Base-by-base conservation (phyloP, 345 rosid species). In the Physaria fendleri region DNA sequence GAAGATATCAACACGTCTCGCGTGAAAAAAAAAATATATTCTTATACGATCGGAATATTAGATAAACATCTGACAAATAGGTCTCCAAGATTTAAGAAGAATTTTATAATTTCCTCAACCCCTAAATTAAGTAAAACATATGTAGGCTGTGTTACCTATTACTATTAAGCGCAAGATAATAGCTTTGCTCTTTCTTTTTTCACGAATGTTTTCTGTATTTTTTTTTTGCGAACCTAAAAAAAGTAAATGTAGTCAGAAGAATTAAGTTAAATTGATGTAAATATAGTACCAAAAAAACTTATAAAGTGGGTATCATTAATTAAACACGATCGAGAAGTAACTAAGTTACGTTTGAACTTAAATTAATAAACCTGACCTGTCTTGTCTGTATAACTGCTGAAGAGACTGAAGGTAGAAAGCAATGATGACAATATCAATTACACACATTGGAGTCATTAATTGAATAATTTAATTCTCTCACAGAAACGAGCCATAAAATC, bases 331-430 rank as follows among this genome's bases (percentile, higher is more conserved):
- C 6, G 6, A 41, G 32, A 6, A 46, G 2, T 10, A 13, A 20
- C 3, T 5, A 44, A 28, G 50, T 52, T 48, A 54, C 43, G 49
- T 53, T 61, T 5, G 1, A 43, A 38, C 13, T 33, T 14, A 40
- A 40, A 27, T 30, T 16, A 51, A 62, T 9, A 69, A 56, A 56
- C 35, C 23, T 40, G 74, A 48, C 54, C 59, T 30, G 64, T 63
- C 65, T 56, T 56, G 69, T 70, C 60, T 30, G 17, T 39, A 59
- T 22, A 61, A 61, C 73, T 47, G 68, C 29, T 49, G 54, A 69
- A 30, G 49, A 62, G 62, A 66, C 53, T 29, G 38, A 55, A 69
- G 24, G 23, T 59, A 68, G 32, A 55, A 55, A 62, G 59, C 48
- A 56, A 63, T 62, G 52, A 70, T 64, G 32, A 10, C 59, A 56